phyloP scores from a whole-genome alignment of 164 flowering plant species.

The Annona squamosa region DNA sequence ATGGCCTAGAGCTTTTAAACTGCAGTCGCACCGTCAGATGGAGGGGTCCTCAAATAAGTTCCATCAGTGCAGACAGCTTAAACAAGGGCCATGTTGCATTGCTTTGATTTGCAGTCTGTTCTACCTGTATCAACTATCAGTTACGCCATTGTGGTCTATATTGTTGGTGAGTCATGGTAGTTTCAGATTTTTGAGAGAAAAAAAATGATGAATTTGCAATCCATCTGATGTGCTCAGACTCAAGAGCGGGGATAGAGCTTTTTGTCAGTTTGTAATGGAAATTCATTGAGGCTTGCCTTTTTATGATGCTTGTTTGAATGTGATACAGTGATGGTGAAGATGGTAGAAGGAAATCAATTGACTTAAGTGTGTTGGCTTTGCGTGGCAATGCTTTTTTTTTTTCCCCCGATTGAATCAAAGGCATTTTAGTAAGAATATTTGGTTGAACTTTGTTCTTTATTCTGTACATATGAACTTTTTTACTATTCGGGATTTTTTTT shows the following conservation, averaged over 20 bases:
- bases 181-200: neutral
- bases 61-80: neutral
- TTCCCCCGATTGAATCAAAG: no score
- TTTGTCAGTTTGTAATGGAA: slow-evolving; percentile 1
- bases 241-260: neutral
- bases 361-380: no score
- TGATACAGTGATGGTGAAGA: neutral
- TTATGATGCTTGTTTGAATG: neutral
- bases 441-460: no score
- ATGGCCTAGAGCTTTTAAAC: neutral
- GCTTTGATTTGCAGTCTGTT: neutral
- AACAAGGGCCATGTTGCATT: neutral
- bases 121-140: neutral
- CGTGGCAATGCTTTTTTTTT: no score
- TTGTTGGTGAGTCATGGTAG: neutral
- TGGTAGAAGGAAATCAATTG: no score
- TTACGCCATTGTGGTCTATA: neutral
- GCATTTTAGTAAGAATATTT: no score
- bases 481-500: no score
- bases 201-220: slow-evolving; percentile 1
- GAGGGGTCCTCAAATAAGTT: neutral
- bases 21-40: neutral
- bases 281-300: neutral
- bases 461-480: no score
- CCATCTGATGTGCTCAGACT: neutral